phyloP scores from a whole-genome alignment of 768 basidiomycete genomes.

The Leccinum imitatum region DNA sequence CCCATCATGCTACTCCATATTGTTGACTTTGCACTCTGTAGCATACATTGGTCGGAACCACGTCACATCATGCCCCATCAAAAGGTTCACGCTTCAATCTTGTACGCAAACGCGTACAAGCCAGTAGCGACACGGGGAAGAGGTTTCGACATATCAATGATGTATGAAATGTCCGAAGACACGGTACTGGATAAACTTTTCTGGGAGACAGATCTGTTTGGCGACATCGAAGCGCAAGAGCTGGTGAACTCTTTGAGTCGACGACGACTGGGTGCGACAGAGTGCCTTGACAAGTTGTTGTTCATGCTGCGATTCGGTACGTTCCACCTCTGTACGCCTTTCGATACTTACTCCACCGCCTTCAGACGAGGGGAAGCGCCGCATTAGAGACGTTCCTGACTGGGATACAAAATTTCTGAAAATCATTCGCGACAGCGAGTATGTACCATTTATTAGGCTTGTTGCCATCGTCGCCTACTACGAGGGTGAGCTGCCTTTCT shows the following conservation, averaged over 20 bases:
- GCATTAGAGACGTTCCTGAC: constrained; percentile 12
- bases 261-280: constrained; percentile 7
- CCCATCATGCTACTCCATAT: background rate
- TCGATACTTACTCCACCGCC: background rate
- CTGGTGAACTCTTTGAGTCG: constrained; percentile 6
- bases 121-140: background rate
- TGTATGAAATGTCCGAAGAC: background rate
- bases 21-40: background rate
- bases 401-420: constrained; percentile 13
- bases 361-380: constrained; percentile 21
- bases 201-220: constrained; percentile 15
- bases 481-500: constrained; percentile 16
- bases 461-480: constrained; percentile 24
- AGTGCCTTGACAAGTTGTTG: constrained; percentile 14
- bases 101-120: background rate
- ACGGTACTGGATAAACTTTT: background rate
- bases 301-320: constrained; percentile 12
- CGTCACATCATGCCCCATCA: constrained; percentile 11
- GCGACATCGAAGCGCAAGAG: constrained; percentile 3
- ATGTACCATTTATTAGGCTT: constrained; percentile 17
- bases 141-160: background rate
- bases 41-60: constrained; percentile 9
- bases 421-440: constrained; percentile 10
- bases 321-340: background rate
- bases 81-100: background rate